Conservation (phyloP, 805 yeast genomes). For the Ogataea allantospora region DNA sequence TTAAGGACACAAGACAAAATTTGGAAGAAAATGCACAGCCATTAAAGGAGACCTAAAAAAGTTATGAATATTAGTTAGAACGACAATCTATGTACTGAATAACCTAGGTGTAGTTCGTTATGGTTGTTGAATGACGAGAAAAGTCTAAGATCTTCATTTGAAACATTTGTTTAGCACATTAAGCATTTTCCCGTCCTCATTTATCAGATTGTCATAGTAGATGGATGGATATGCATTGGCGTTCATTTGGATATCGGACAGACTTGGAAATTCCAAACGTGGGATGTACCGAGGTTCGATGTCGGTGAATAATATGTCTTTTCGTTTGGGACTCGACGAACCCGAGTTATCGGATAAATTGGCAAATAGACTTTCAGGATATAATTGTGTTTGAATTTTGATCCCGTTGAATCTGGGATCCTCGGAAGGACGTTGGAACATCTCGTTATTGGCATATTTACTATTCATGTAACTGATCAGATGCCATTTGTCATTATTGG, state of each 20-base stretch:
- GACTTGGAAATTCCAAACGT: no score
- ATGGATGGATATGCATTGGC: no score
- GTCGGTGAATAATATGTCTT: no score
- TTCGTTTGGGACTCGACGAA: no score
- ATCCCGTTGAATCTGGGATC: constrained; percentile 39
- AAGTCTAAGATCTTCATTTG: no score
- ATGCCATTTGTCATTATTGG: constrained; percentile 54
- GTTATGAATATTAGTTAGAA: not conserved
- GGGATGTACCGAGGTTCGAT: no score
- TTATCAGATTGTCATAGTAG: constrained; percentile 4
- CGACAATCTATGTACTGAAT: no score
- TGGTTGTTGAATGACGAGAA: no score
- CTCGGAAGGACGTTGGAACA: constrained; percentile 41
- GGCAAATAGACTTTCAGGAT: constrained; percentile 17
- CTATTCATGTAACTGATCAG: constrained; percentile 52
- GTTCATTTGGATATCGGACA: no score
- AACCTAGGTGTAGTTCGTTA: no score
- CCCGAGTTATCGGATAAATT: not conserved
- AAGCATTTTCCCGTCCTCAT: constrained; percentile 19
- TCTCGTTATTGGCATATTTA: constrained; percentile 7
- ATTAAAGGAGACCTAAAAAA: not conserved
- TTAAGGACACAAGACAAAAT: constrained; percentile 8
- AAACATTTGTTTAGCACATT: constrained; percentile 15
- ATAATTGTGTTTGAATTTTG: constrained; percentile 18
- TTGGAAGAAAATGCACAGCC: no score